Evolutionary conservation across 768 basidiomycete species (phyloP).

Genomic region (Scleroderma bovista): DNA sequence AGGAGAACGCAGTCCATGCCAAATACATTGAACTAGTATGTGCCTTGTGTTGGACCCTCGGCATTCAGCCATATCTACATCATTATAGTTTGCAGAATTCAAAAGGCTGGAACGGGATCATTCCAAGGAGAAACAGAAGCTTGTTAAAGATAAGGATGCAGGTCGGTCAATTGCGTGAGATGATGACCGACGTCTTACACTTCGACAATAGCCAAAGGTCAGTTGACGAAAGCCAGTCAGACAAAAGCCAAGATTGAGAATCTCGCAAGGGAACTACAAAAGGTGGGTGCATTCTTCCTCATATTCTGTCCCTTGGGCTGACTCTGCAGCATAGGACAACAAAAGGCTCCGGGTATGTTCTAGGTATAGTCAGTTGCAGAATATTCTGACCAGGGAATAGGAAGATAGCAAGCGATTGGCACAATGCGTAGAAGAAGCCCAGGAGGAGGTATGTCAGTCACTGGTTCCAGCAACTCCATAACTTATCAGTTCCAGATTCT

Average conservation of each 20-base stretch:
- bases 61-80: conserved; percentile 18
- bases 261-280: conserved; percentile 83
- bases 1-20: conserved; percentile 75
- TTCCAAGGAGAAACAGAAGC: conserved; percentile 88
- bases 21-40: conserved; percentile 87
- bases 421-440: conserved; percentile 78
- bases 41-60: conserved; percentile 14
- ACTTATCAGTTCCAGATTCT: conserved; percentile 43
- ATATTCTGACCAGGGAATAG: conserved; percentile 36
- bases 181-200: conserved; percentile 13
- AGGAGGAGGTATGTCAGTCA: conserved; percentile 58
- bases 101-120: conserved; percentile 85
- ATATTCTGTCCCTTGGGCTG: conserved; percentile 11
- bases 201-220: conserved; percentile 61
- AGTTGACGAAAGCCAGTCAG: conserved; percentile 83
- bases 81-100: conserved; percentile 75
- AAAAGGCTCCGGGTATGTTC: conserved; percentile 73
- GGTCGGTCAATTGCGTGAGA: conserved; percentile 38
- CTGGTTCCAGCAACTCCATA: background rate
- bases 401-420: conserved; percentile 81
- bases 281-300: conserved; percentile 40
- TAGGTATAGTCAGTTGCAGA: conserved; percentile 2
- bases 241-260: conserved; percentile 89
- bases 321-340: conserved; percentile 58
- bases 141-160: conserved; percentile 86